These are phyloP conservation scores for Nakaseomyces nivariensis DNA, from an alignment of 1,139 yeast species.

Conservation along the genomic window DNA sequence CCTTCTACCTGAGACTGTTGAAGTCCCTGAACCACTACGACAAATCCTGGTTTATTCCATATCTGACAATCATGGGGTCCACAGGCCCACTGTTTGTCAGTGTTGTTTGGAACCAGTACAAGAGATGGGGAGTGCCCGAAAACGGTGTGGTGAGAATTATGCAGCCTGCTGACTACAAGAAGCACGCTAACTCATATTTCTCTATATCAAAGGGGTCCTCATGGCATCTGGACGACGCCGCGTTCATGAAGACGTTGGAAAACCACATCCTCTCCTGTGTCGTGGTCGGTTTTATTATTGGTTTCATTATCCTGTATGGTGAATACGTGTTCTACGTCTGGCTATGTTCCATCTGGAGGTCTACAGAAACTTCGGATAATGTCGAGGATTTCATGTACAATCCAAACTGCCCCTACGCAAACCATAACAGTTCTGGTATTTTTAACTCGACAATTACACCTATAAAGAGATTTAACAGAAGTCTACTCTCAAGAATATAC, in stretches of 20 bases:
- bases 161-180: constrained; percentile 63
- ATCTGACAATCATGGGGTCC: constrained; percentile 87
- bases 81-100: constrained; percentile 87
- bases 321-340: constrained; percentile 55
- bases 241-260: constrained; percentile 59
- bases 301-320: constrained; percentile 42
- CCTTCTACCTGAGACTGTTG: constrained; percentile 66
- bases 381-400: neutral
- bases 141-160: constrained; percentile 54
- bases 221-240: constrained; percentile 84
- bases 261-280: constrained; percentile 62
- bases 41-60: constrained; percentile 74
- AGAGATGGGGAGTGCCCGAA: constrained; percentile 59
- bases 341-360: constrained; percentile 17
- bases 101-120: constrained; percentile 80
- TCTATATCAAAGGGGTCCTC: constrained; percentile 70
- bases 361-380: neutral
- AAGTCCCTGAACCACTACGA: constrained; percentile 55
- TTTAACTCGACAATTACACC: neutral
- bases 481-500: neutral
- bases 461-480: neutral
- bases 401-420: neutral
- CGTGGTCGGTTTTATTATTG: constrained; percentile 54
- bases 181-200: constrained; percentile 51
- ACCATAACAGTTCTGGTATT: neutral